A percentile compares a stretch with the other conserved stretches of the same genome.
Conservation (phyloP, 257 asterid species). For the Rauvolfia tetraphylla region DNA sequence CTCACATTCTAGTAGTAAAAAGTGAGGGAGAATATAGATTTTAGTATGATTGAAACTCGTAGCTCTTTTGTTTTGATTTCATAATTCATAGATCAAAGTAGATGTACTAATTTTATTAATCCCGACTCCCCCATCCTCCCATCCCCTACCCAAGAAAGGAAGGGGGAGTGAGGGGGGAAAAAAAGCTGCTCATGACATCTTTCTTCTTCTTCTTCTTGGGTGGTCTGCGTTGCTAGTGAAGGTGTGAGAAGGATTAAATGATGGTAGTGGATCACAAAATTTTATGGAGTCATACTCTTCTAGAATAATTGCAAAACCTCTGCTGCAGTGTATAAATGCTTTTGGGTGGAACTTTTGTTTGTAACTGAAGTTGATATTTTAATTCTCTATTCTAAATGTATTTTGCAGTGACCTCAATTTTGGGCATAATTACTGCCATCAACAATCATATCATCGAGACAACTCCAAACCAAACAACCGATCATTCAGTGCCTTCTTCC, state of each 20-base stretch:
- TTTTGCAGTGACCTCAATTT: slow-evolving; percentile 76
- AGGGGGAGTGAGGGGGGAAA: too few species aligned
- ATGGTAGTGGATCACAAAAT: neutral
- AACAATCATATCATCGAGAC: slow-evolving; percentile 82
- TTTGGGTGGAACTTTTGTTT: neutral
- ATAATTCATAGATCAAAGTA: neutral
- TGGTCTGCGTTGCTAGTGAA: neutral
- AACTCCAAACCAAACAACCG: slow-evolving; percentile 37
- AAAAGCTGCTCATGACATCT: neutral
- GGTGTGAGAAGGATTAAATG: neutral
- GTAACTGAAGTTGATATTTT: neutral
- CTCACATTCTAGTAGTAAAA: neutral
- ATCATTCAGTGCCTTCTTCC: slow-evolving; percentile 49
- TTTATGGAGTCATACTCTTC: neutral
- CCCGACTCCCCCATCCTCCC: neutral
- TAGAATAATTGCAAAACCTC: neutral
- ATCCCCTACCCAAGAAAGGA: neutral
- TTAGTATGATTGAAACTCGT: neutral
- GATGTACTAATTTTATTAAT: neutral
- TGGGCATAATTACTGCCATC: slow-evolving; percentile 70
- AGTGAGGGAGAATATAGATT: neutral
- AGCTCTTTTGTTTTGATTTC: neutral
- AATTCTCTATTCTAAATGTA: neutral
- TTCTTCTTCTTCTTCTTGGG: neutral
- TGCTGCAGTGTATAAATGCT: neutral